Evolutionary conservation across 805 yeast genomes (phyloP).

Genomic region (Ogataea chonburiensis): DNA sequence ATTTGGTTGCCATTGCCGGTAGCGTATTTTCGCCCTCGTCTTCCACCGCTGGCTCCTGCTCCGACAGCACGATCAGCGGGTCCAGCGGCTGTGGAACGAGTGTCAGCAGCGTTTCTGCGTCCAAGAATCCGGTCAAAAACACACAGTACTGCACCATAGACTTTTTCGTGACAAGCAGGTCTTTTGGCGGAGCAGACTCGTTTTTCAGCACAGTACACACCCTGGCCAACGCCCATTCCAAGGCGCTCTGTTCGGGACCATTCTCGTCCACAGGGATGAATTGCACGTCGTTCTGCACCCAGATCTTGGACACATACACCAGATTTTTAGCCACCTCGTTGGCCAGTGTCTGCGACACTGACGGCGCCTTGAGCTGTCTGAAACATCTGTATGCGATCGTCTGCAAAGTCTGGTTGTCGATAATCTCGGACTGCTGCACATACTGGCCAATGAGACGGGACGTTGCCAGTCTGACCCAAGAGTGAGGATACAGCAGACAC

Average conservation of each 20-base stretch:
- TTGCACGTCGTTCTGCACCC: constrained; percentile 50
- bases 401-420: constrained; percentile 49
- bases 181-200: constrained; percentile 53
- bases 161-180: constrained; percentile 58
- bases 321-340: constrained; percentile 65
- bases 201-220: constrained; percentile 62
- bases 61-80: constrained; percentile 36
- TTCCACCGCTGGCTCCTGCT: constrained; percentile 30
- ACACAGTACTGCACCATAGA: constrained; percentile 71
- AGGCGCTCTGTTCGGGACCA: constrained; percentile 36
- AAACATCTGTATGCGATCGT: constrained; percentile 63
- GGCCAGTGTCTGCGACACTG: constrained; percentile 61
- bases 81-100: constrained; percentile 38
- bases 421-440: constrained; percentile 37
- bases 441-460: constrained; percentile 57
- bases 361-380: constrained; percentile 82
- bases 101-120: constrained; percentile 39
- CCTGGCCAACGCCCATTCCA: constrained; percentile 63
- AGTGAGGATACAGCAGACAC: constrained; percentile 76
- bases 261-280: constrained; percentile 34
- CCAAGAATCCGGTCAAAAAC: constrained; percentile 51
- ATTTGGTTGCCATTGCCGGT: constrained; percentile 51
- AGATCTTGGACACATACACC: constrained; percentile 55
- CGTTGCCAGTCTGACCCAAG: constrained; percentile 81
- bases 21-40: constrained; percentile 36